These are phyloP conservation scores for Colletotrichum sp. DNA, from an alignment of 2,329 filamentous ascomycete genomes.

Conservation along the genomic window DNA sequence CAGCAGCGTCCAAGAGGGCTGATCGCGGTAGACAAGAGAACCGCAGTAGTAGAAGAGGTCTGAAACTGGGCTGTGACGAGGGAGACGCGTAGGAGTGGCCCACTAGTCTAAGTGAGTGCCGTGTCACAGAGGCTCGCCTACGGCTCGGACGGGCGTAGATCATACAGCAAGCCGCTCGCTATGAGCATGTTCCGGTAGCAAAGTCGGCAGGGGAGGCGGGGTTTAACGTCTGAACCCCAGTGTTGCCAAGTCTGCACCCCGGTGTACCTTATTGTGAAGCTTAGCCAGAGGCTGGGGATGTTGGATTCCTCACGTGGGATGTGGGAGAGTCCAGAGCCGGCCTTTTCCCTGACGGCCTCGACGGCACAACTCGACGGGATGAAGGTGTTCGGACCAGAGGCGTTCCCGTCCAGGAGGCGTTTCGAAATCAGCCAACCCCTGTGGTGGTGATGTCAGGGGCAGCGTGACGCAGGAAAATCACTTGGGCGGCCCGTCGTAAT, in stretches of 20 bases:
- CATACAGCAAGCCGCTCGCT: slow-evolving; percentile 14
- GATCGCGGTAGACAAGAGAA: not conserved
- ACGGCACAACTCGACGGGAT: not conserved
- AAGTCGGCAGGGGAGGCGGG: slow-evolving; percentile 9
- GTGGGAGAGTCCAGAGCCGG: slow-evolving; percentile 1
- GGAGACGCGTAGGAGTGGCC: slow-evolving; percentile 12
- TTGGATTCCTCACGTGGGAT: not conserved
- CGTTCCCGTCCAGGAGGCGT: slow-evolving; percentile 12
- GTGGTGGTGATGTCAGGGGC: not conserved
- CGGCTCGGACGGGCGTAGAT: slow-evolving; percentile 8
- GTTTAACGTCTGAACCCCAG: not conserved
- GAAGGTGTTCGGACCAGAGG: slow-evolving; percentile 15
- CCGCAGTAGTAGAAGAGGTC: not conserved
- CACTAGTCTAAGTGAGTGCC: slow-evolving; percentile 12
- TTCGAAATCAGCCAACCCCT: slow-evolving; percentile 17
- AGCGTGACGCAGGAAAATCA: not conserved
- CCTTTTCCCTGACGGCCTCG: not conserved
- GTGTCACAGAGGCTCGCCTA: not conserved
- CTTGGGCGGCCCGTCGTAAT: slow-evolving; percentile 3
- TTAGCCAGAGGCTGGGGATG: not conserved
- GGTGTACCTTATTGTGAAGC: slow-evolving; percentile 19
- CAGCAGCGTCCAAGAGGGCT: not conserved
- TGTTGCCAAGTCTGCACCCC: slow-evolving; percentile 17
- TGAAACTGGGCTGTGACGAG: slow-evolving; percentile 20
- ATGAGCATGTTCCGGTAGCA: slow-evolving; percentile 18